Conservation (phyloP, 2,329 filamentous ascomycete species). For the Cryphonectria radicalis region DNA sequence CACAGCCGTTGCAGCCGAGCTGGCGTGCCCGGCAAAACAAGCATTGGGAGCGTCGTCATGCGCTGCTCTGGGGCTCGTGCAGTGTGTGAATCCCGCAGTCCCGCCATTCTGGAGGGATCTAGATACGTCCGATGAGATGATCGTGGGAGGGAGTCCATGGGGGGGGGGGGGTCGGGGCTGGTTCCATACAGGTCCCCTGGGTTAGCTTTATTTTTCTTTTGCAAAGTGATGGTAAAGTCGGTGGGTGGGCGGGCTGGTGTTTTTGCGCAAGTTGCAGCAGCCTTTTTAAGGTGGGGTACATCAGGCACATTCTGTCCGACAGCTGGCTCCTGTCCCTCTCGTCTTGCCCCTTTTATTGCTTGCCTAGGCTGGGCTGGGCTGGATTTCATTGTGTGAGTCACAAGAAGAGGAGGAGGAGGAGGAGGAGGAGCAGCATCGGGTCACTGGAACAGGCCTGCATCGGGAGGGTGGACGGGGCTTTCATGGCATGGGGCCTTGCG, state of each 20-base stretch:
- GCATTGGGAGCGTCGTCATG: conserved; percentile 2
- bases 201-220: background rate
- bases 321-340: background rate
- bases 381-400: background rate
- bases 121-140: conserved; percentile 29
- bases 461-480: too few species aligned
- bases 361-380: too few species aligned
- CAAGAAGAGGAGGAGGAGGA: background rate
- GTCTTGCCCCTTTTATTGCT: background rate
- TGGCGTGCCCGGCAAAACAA: background rate
- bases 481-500: background rate
- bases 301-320: conserved; percentile 17
- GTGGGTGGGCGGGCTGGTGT: conserved; percentile 16
- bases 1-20: conserved; percentile 9
- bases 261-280: background rate
- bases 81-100: conserved; percentile 1
- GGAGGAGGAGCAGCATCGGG: background rate
- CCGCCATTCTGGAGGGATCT: conserved; percentile 28
- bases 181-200: conserved; percentile 21
- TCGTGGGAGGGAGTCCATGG: conserved; percentile 14
- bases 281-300: conserved; percentile 14
- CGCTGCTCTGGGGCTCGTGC: conserved; percentile 6
- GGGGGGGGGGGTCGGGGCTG: background rate
- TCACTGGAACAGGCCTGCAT: background rate
- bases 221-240: background rate